Base-by-base conservation (phyloP, 129 eudicot species). In the Lonicera japonica region DNA sequence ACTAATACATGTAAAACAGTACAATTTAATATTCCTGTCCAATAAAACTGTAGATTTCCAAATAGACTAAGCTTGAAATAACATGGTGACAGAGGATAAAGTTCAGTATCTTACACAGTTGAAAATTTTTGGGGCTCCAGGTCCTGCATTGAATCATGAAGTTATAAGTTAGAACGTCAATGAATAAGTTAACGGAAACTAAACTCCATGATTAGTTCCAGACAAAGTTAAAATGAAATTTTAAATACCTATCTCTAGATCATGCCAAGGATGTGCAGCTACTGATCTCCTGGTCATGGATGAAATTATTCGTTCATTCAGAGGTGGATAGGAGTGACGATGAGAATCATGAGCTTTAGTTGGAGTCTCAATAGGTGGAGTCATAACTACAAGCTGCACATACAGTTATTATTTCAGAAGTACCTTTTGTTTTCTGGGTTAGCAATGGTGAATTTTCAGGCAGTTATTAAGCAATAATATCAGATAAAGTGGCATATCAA, bases 211-310 rank as follows among this genome's bases (percentile, higher is more conserved):
- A 54, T 39, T 16, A 52, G 20, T 24, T 21, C n/a, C 21, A 4
- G 13, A 46, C 21, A 24, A 29, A 51, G n/a, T n/a, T n/a, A n/a
- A n/a, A n/a, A n/a, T n/a, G n/a, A n/a, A n/a, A n/a, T n/a, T n/a
- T 65, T 40, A 63, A 25, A 51, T 80, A 81, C 95, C 97, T 40
- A 90, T 90, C 73, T 90, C 95, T 60, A 90, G 95, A 86, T 86
- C 97, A 72, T 90, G 97, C 97, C 97, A 90, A 34, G 95, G 97
- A 80, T 90, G 97, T 43, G 97, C 97, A 70, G 97, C 95, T 68
- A 86, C 97, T 59, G 86, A 77, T 76, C 86, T 90, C 73, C 85
- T 83, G 64, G 84, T 72, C 91, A 90, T 74, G 77, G 97, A 86
- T 43, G 97, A 83, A 66, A 90, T 80, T 11, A 83, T 90, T 67